A percentile compares a stretch with the other conserved stretches of the same genome.
phyloP scores from a whole-genome alignment of 192 early-diverging fungal genomes.

The Linnemannia exigua region DNA sequence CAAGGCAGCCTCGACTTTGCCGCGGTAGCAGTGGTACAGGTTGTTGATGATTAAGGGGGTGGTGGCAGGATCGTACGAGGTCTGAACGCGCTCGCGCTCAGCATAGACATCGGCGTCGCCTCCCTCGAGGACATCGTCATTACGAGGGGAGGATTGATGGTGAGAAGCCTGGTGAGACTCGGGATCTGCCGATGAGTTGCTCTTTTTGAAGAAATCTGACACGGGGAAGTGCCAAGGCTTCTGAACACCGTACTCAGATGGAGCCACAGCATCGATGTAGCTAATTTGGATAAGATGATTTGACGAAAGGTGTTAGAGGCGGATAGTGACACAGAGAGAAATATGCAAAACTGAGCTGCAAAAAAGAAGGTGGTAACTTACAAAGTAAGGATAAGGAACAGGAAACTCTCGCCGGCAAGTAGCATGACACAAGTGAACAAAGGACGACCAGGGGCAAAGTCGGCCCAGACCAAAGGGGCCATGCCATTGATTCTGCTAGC shows the following conservation, averaged over 20 bases:
- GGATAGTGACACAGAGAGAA: not conserved
- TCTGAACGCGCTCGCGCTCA: constrained; percentile 41
- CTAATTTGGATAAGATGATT: not conserved
- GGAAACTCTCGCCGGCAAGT: constrained; percentile 38
- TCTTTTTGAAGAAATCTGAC: constrained; percentile 22
- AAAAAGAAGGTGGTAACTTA: constrained; percentile 10
- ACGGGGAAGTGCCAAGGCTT: constrained; percentile 56
- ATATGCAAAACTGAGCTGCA: not conserved
- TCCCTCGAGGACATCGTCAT: constrained; percentile 27
- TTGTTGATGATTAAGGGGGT: constrained; percentile 47
- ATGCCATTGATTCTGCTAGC: constrained; percentile 37
- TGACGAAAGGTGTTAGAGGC: not conserved
- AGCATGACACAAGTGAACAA: constrained; percentile 33
- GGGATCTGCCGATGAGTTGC: not conserved
- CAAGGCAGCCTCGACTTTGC: constrained; percentile 46
- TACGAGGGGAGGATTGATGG: not conserved
- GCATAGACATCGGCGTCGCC: constrained; percentile 44
- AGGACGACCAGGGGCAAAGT: constrained; percentile 20
- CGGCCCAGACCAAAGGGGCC: constrained; percentile 23
- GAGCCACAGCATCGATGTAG: constrained; percentile 41
- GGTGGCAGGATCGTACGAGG: constrained; percentile 28
- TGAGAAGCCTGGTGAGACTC: constrained; percentile 15
- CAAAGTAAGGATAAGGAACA: constrained; percentile 36
- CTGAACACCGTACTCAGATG: constrained; percentile 52
- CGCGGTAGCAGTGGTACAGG: constrained; percentile 46